These are phyloP conservation scores for Fusarium liriodendri DNA, from an alignment of 2,329 filamentous ascomycete genomes.

Conservation along the genomic window DNA sequence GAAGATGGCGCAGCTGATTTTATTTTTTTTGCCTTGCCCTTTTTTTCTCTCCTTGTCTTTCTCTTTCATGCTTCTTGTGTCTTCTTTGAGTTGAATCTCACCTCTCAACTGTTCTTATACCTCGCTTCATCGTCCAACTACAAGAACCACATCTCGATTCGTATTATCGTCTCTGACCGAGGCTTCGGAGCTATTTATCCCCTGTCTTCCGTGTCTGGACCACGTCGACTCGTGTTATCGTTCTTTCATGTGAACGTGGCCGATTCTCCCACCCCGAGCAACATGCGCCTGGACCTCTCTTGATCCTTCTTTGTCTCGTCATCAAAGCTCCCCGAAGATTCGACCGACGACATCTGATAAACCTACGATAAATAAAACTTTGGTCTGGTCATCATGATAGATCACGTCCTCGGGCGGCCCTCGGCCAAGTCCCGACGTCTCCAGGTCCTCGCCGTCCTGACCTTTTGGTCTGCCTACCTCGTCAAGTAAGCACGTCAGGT, in stretches of 20 bases:
- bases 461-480: conserved; percentile 91
- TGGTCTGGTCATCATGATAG: conserved; percentile 64
- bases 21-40: neutral
- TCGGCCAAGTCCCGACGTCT: conserved; percentile 92
- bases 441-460: conserved; percentile 90
- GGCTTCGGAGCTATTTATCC: conserved; percentile 7
- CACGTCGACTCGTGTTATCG: conserved; percentile 17
- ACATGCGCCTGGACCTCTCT: conserved; percentile 30
- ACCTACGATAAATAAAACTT: neutral
- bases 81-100: neutral
- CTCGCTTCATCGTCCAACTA: neutral
- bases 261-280: conserved; percentile 19
- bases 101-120: neutral
- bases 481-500: conserved; percentile 65
- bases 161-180: conserved; percentile 23
- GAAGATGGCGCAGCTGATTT: neutral
- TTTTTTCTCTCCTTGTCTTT: neutral
- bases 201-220: neutral
- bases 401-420: conserved; percentile 92
- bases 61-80: neutral
- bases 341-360: neutral
- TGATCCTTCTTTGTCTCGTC: conserved; percentile 24
- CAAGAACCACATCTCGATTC: conserved; percentile 14
- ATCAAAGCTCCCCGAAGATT: neutral
- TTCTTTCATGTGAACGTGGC: conserved; percentile 42